These are phyloP conservation scores for Pyrenophora graminea DNA, from an alignment of 2,329 filamentous ascomycete genomes.

Conservation along the genomic window DNA sequence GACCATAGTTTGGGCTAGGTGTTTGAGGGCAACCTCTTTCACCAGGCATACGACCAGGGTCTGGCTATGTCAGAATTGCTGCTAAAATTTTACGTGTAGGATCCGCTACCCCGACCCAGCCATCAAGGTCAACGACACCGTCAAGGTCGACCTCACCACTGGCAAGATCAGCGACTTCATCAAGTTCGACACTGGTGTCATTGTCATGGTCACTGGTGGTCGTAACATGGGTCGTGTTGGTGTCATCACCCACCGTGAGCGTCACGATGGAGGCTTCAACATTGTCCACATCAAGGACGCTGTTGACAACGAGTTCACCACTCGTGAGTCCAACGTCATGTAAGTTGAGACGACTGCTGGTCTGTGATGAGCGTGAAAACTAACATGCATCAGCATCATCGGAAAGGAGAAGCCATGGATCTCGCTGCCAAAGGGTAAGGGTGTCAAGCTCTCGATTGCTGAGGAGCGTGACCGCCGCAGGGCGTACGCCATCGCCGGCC, in stretches of 20 bases:
- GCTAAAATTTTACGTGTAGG: constrained; percentile 60
- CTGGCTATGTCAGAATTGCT: constrained; percentile 66
- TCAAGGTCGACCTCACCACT: constrained; percentile 96
- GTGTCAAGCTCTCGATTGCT: constrained; percentile 95
- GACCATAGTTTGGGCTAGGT: constrained; percentile 57
- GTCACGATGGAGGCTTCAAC: constrained; percentile 99
- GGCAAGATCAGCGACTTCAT: constrained; percentile 99
- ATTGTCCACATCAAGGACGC: constrained; percentile 99
- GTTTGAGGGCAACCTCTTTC: constrained; percentile 49
- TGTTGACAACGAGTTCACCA: constrained; percentile 99
- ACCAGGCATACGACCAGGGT: constrained; percentile 99
- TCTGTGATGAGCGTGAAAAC: background rate
- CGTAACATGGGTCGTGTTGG: constrained; percentile 99
- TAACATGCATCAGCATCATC: constrained; percentile 66
- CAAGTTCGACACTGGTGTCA: constrained; percentile 97
- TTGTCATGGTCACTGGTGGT: constrained; percentile 98
- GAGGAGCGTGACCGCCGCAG: constrained; percentile 99
- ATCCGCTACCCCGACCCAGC: constrained; percentile 98
- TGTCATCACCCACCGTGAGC: constrained; percentile 99
- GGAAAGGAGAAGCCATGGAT: constrained; percentile 99
- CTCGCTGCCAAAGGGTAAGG: constrained; percentile 99
- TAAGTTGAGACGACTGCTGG: constrained; percentile 20
- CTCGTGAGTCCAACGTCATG: constrained; percentile 99
- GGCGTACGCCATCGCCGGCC: constrained; percentile 63
- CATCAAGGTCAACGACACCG: constrained; percentile 99